Base-by-base conservation (phyloP, 2,329 filamentous ascomycete genomes). In the Claviceps sp. region DNA sequence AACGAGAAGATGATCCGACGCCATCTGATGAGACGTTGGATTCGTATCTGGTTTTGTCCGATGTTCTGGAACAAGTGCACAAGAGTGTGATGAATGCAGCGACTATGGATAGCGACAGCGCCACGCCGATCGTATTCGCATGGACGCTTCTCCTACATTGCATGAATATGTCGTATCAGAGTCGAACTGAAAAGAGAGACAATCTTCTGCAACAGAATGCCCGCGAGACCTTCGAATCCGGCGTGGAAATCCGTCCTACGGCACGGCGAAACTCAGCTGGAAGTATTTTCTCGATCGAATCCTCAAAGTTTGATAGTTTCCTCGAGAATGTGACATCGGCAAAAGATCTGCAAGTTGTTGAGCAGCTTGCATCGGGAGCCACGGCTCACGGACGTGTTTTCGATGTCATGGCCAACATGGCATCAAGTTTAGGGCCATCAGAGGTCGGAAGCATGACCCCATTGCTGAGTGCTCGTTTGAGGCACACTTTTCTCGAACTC, bases 111-210 rank as follows among this genome's bases (percentile, higher is more conserved):
- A 72, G 79, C n/a, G 71, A 74, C 40, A 79, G 79, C 38, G 85
- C 86, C 20, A 81, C 79, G 52, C 87, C 88, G 1, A 81, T 87
- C 18, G 77, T 88, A 20, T 86, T 94, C 58, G 80, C 86, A 3
- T 97, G 90, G 90, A 81, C 84, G 4, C 72, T 91, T 47, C 78
- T 95, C 26, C 72, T 90, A 9, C 79, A 85, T 60, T 75, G 78
- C 26, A 80, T 93, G 70, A 79, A 81, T 57, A 70, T 79, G 43
- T 78, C 78, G 13, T 84, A 82, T 57, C 74, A 79, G 52, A 73
- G 73, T 49, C 73, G 83, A 46, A 79, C 78, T 41, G 82, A 85
- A 62, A 74, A 76, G 53, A 70, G 78, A 47, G 78, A 82, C 57
- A 68, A 77, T 30, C 65, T 78, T 16, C 70, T 81, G 50, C 78